Evolutionary conservation across 305 asterid genomes (phyloP).

Genomic region (Lippia alba): DNA sequence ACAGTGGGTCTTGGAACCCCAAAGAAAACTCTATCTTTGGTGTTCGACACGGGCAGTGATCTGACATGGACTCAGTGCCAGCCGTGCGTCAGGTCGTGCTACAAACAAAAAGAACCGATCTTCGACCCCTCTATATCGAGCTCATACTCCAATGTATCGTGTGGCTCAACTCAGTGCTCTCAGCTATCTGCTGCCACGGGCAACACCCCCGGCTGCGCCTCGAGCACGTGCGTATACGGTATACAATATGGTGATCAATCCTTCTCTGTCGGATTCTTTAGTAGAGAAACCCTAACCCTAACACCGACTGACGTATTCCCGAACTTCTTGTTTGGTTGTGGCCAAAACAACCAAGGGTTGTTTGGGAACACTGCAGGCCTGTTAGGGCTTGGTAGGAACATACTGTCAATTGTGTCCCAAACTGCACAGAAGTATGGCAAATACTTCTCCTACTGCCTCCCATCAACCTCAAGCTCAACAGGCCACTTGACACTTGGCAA

Average conservation of each 20-base stretch:
- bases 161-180: slow-evolving; percentile 51
- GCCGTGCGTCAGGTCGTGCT: slow-evolving; percentile 58
- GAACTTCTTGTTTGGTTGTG: slow-evolving; percentile 67
- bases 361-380: slow-evolving; percentile 70
- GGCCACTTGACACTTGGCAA: slow-evolving; percentile 54
- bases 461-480: slow-evolving; percentile 31
- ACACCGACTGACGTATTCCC: slow-evolving; percentile 47
- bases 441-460: slow-evolving; percentile 81
- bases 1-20: slow-evolving; percentile 68
- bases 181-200: slow-evolving; percentile 53
- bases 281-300: slow-evolving; percentile 55
- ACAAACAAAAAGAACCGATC: slow-evolving; percentile 61
- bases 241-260: slow-evolving; percentile 64
- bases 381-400: slow-evolving; percentile 61
- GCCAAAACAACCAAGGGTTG: slow-evolving; percentile 67
- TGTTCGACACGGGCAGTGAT: slow-evolving; percentile 78
- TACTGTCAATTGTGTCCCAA: slow-evolving; percentile 68
- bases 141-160: slow-evolving; percentile 58
- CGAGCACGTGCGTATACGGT: slow-evolving; percentile 52
- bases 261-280: slow-evolving; percentile 55
- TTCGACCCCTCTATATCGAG: slow-evolving; percentile 58
- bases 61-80: slow-evolving; percentile 81
- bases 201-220: slow-evolving; percentile 42
- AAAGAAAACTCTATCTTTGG: slow-evolving; percentile 37
- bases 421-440: slow-evolving; percentile 54